phyloP scores from a whole-genome alignment of 805 yeast genomes.

The Suhomyces pyralidae region DNA sequence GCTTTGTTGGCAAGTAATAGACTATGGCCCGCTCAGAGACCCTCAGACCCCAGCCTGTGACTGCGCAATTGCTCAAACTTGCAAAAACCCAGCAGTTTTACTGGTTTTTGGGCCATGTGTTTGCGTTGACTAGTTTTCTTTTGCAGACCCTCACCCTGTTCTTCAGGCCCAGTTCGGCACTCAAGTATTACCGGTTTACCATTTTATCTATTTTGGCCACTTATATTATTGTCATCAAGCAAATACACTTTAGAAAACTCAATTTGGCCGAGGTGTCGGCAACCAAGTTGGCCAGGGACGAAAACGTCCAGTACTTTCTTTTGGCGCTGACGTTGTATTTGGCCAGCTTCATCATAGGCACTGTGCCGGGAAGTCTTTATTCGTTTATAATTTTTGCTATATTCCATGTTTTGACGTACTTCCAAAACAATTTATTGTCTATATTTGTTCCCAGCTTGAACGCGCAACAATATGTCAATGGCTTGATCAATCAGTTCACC shows the following conservation, averaged over 20 bases:
- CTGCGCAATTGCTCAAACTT: constrained; percentile 7
- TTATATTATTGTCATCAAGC: constrained; percentile 60
- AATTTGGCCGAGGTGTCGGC: constrained; percentile 14
- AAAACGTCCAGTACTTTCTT: constrained; percentile 37
- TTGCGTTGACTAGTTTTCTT: constrained; percentile 43
- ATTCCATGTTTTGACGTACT: constrained; percentile 38
- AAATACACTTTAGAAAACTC: constrained; percentile 47
- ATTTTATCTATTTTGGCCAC: constrained; percentile 55
- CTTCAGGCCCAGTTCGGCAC: constrained; percentile 28
- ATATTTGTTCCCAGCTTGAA: constrained; percentile 30
- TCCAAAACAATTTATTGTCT: constrained; percentile 33
- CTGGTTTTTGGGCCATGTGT: constrained; percentile 66
- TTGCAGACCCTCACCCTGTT: constrained; percentile 41
- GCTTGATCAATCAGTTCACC: constrained; percentile 29
- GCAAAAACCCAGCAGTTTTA: constrained; percentile 57
- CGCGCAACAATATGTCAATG: constrained; percentile 27
- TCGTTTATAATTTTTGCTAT: constrained; percentile 35
- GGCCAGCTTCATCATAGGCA: constrained; percentile 28
- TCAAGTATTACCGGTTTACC: constrained; percentile 29
- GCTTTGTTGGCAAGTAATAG: neutral
- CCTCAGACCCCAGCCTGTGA: constrained; percentile 6
- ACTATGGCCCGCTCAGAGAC: constrained; percentile 4
- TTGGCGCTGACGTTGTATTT: constrained; percentile 31
- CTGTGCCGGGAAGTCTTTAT: constrained; percentile 38
- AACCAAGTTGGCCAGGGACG: constrained; percentile 32